Evolutionary conservation across 78 protist species (phyloP).

Genomic region (Planoprotostelium fungivorum): DNA sequence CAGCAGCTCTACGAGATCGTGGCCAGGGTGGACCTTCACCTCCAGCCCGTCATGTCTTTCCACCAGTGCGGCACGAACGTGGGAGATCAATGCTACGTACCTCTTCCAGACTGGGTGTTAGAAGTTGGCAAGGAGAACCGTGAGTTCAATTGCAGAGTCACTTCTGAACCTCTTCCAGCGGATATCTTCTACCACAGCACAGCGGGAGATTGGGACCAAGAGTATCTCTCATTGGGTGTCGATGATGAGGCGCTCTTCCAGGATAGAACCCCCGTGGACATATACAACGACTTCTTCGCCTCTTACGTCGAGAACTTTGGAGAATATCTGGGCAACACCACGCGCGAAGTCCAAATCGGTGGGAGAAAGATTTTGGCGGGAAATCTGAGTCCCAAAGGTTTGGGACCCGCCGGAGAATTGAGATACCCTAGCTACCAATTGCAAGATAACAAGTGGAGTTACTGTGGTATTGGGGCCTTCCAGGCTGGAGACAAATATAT

Average conservation of each 20-base stretch:
- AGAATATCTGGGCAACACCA: slow-evolving; percentile 7
- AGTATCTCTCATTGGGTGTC: slow-evolving; percentile 76
- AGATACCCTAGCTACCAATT: slow-evolving; percentile 87
- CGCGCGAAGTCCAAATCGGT: slow-evolving; percentile 70
- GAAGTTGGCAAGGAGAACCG: slow-evolving; percentile 41
- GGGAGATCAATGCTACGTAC: slow-evolving; percentile 63
- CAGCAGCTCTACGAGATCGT: slow-evolving; percentile 27
- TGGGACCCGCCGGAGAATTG: slow-evolving; percentile 90
- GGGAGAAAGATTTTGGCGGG: background rate
- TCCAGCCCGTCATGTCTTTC: slow-evolving; percentile 31
- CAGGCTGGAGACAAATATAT: slow-evolving; percentile 77
- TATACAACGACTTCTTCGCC: slow-evolving; percentile 74
- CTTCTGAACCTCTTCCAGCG: slow-evolving; percentile 12
- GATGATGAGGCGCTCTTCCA: slow-evolving; percentile 60
- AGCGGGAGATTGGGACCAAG: slow-evolving; percentile 57
- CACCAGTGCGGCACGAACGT: slow-evolving; percentile 85
- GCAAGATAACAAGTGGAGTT: slow-evolving; percentile 75
- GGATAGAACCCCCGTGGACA: slow-evolving; percentile 67
- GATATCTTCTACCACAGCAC: slow-evolving; percentile 74
- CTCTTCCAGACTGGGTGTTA: slow-evolving; percentile 62
- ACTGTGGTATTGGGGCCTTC: slow-evolving; percentile 86
- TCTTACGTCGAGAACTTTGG: slow-evolving; percentile 27
- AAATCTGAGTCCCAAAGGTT: slow-evolving; percentile 7
- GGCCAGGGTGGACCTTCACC: slow-evolving; percentile 31
- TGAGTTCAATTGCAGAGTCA: background rate